Base-by-base conservation (phyloP, 345 rosid species). In the Populus alba region DNA sequence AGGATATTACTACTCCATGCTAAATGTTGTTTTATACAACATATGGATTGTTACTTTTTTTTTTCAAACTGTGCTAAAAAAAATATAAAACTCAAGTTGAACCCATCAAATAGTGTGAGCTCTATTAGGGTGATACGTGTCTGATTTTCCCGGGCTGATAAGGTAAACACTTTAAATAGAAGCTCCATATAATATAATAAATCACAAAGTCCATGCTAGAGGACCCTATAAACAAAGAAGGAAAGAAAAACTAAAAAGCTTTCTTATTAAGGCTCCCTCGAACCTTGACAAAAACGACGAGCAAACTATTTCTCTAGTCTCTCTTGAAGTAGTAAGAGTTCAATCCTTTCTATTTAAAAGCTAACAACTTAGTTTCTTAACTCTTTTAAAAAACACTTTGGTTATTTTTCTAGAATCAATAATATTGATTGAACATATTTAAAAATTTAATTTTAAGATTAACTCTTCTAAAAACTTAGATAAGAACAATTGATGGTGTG, bases 141-240 rank as follows among this genome's bases (percentile, higher is more conserved):
- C 9, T 12, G 0, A 2, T 38, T 70, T n/a, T 65, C 73, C 1
- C 3, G 17, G 16, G 0, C 1, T 15, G 73, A 55, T 25, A 8
- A 27, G 16, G 31, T 2, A 27, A 63, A 22, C n/a, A 22, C 18
- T n/a, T n/a, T 57, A 43, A 68, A 82, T 82, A 83, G 80, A n/a
- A 7, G 80, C 84, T 74, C 77, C 55, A 1, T 62, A 23, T 69
- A n/a, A n/a, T n/a, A n/a, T n/a, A n/a, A n/a, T n/a, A 80, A 85
- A 84, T 88, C 89, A 89, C 91, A 86, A 88, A 71, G 85, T 91
- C 88, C 87, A 70, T 78, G 17, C 25, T 39, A 45, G 71, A 83
- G 71, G 79, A 75, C 73, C 83, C 75, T 75, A 68, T 3, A 49
- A 33, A 31, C 7, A 1, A 33, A 53, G 7, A 0, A 39, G 22